Conservation (phyloP, 495 filamentous ascomycete genomes). For the Aspergillus heteromorphus region DNA sequence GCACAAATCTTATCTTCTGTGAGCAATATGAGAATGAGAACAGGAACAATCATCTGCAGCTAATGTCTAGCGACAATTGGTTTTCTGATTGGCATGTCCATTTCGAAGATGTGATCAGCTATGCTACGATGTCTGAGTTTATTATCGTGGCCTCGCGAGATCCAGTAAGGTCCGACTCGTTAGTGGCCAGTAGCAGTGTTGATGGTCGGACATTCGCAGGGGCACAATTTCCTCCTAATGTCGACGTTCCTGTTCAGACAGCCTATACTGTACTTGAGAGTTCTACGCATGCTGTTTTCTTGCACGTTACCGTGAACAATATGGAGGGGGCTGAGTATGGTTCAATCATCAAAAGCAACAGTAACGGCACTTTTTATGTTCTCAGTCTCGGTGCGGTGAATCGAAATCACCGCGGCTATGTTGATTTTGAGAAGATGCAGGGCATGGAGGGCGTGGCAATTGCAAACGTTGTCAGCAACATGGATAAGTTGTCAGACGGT, state of each 20-base stretch:
- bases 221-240: conserved; percentile 77
- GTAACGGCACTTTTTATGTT: conserved; percentile 92
- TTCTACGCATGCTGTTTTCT: conserved; percentile 84
- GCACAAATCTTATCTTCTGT: conserved; percentile 72
- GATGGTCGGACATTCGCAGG: conserved; percentile 78
- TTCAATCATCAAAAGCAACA: conserved; percentile 94
- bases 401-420: conserved; percentile 65
- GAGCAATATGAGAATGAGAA: conserved; percentile 63
- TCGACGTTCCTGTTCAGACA: conserved; percentile 67
- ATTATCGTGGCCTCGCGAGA: conserved; percentile 78
- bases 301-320: conserved; percentile 76
- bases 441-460: conserved; percentile 85
- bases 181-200: conserved; percentile 75
- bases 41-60: conserved; percentile 51
- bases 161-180: conserved; percentile 55
- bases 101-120: conserved; percentile 69
- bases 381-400: conserved; percentile 74
- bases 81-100: conserved; percentile 56
- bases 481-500: conserved; percentile 54
- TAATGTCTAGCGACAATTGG: conserved; percentile 70
- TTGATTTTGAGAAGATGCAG: conserved; percentile 94
- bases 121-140: conserved; percentile 91
- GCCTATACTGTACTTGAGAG: conserved; percentile 92
- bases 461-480: conserved; percentile 78
- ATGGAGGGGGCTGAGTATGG: conserved; percentile 61